A percentile compares a stretch with the other conserved stretches of the same genome.
phyloP scores from a whole-genome alignment of 805 yeast species.

The Candida stauntonica region DNA sequence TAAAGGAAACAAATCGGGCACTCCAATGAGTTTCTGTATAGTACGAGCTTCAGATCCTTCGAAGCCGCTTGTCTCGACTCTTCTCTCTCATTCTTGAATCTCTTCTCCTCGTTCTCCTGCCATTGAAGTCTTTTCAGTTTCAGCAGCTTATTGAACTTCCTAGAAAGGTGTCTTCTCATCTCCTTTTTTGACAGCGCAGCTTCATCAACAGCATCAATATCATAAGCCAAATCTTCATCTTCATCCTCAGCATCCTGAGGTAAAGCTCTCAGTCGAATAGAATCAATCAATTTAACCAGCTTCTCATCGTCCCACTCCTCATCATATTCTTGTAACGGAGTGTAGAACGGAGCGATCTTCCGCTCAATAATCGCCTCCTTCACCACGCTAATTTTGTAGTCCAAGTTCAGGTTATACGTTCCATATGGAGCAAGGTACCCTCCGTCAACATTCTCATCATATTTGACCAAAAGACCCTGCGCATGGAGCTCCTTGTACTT shows the following conservation, averaged over 20 bases:
- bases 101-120: conserved; percentile 33
- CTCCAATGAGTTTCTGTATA: conserved; percentile 70
- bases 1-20: conserved; percentile 94
- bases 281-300: conserved; percentile 47
- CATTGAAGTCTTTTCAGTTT: conserved; percentile 35
- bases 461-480: conserved; percentile 52
- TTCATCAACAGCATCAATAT: conserved; percentile 48
- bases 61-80: conserved; percentile 35
- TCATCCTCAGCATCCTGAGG: conserved; percentile 46
- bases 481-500: conserved; percentile 49
- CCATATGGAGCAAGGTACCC: conserved; percentile 93
- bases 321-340: conserved; percentile 81
- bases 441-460: conserved; percentile 81
- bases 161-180: conserved; percentile 38
- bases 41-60: conserved; percentile 42
- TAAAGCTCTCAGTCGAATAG: conserved; percentile 53
- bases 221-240: conserved; percentile 59
- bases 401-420: conserved; percentile 68
- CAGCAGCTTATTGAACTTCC: conserved; percentile 36
- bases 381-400: conserved; percentile 72
- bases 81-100: conserved; percentile 31
- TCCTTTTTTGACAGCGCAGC: conserved; percentile 36
- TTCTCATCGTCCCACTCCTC: conserved; percentile 68
- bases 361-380: conserved; percentile 64
- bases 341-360: conserved; percentile 81